These are phyloP conservation scores for Periconia macrospinosa DNA, from an alignment of 2,329 filamentous ascomycete species.

Conservation along the genomic window DNA sequence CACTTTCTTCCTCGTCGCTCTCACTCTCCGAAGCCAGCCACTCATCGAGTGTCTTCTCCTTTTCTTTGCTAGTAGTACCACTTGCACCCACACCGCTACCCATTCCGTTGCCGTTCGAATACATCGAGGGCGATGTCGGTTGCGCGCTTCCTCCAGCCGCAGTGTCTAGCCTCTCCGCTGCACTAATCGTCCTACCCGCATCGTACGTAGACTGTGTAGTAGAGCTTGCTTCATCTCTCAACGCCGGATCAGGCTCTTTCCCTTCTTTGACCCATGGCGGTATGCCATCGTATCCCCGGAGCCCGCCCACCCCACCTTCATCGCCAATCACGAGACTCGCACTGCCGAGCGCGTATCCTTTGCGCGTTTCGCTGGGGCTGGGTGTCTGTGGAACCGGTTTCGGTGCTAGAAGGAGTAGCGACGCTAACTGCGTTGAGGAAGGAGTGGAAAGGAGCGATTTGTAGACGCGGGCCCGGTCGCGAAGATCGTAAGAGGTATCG, in stretches of 20 bases:
- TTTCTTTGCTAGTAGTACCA: constrained; percentile 30
- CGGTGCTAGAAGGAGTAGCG: constrained; percentile 85
- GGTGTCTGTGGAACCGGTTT: constrained; percentile 92
- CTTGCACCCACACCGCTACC: constrained; percentile 9
- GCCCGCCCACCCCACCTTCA: constrained; percentile 66
- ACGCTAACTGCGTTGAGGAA: constrained; percentile 77
- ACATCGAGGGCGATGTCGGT: constrained; percentile 42
- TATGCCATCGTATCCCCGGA: constrained; percentile 79
- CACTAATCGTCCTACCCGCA: constrained; percentile 52
- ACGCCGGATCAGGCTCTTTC: constrained; percentile 72
- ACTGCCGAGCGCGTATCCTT: constrained; percentile 77
- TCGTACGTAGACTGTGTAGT: constrained; percentile 36
- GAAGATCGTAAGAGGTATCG: constrained; percentile 91
- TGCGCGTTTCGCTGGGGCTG: constrained; percentile 82
- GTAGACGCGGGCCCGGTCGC: constrained; percentile 87
- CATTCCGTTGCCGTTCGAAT: constrained; percentile 53
- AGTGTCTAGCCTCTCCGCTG: constrained; percentile 66
- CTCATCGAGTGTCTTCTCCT: constrained; percentile 84
- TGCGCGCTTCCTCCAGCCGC: constrained; percentile 48
- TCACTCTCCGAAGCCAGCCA: constrained; percentile 74
- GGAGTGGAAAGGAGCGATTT: constrained; percentile 79
- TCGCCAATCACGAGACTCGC: constrained; percentile 82
- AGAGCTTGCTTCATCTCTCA: constrained; percentile 61
- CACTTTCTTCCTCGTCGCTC: constrained; percentile 48
- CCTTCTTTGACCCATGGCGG: constrained; percentile 85